Conservation (phyloP, 257 asterid genomes). For the Paulownia fortunei region DNA sequence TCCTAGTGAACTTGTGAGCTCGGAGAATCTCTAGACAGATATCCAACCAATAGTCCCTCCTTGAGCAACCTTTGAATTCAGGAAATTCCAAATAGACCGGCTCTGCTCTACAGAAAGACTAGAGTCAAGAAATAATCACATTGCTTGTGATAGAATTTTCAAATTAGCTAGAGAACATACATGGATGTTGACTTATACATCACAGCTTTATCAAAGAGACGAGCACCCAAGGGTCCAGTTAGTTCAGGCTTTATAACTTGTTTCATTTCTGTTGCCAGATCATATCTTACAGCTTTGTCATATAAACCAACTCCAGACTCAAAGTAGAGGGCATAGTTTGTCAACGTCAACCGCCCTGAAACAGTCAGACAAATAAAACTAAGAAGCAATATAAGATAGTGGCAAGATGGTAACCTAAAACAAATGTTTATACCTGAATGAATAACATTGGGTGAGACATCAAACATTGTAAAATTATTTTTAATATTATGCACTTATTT, state of each 20-base stretch:
- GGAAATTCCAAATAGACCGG: constrained; percentile 94
- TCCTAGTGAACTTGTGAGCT: constrained; percentile 72
- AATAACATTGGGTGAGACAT: constrained; percentile 18
- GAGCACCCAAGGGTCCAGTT: constrained; percentile 97
- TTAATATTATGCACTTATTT: constrained; percentile 11
- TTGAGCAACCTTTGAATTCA: constrained; percentile 86
- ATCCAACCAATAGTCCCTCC: constrained; percentile 95
- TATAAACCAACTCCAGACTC: constrained; percentile 86
- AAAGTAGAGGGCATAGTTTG: constrained; percentile 82
- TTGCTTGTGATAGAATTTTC: constrained; percentile 27
- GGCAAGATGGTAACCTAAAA: constrained; percentile 19
- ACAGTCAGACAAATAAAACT: constrained; percentile 29
- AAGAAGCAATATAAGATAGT: constrained; percentile 21
- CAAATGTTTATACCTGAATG: neutral
- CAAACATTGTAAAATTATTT: constrained; percentile 5
- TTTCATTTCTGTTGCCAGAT: constrained; percentile 72
- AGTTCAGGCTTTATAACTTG: constrained; percentile 90
- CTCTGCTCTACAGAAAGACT: constrained; percentile 63
- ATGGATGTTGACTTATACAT: constrained; percentile 84
- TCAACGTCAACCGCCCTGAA: constrained; percentile 90
- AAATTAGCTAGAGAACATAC: constrained; percentile 59
- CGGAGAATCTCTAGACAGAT: constrained; percentile 79
- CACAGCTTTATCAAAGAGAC: constrained; percentile 93
- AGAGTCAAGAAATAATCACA: constrained; percentile 45
- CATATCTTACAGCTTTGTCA: constrained; percentile 88